phyloP scores from a whole-genome alignment of 1,284 basidiomycete genomes.

The Moesziomyces antarcticus region DNA sequence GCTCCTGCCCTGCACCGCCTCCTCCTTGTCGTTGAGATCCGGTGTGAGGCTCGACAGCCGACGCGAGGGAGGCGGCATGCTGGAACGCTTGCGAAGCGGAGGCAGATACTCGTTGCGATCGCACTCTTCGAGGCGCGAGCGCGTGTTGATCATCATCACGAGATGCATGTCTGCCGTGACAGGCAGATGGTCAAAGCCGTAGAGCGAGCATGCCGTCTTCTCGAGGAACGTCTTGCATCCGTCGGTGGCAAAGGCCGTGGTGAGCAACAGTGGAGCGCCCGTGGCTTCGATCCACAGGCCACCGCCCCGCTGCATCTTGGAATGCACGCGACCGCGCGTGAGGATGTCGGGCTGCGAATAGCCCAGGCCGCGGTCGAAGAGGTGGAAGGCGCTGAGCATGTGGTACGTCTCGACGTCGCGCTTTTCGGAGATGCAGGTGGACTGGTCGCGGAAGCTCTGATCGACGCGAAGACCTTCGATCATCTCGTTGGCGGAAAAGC shows the following conservation, averaged over 20 bases:
- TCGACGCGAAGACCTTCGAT: conserved; percentile 22
- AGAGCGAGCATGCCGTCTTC: conserved; percentile 42
- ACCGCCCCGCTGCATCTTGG: conserved; percentile 18
- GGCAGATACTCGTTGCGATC: conserved; percentile 45
- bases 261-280: conserved; percentile 37
- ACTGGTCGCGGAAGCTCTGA: conserved; percentile 13
- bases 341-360: conserved; percentile 41
- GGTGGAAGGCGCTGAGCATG: conserved; percentile 38
- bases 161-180: conserved; percentile 37
- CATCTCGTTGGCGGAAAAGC: conserved; percentile 45
- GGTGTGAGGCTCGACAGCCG: conserved; percentile 19
- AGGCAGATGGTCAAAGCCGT: conserved; percentile 35
- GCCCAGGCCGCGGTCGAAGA: conserved; percentile 47
- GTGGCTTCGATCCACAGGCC: conserved; percentile 38
- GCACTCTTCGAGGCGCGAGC: conserved; percentile 34
- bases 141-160: conserved; percentile 36
- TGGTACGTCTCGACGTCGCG: conserved; percentile 28
- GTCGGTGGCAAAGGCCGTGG: conserved; percentile 39
- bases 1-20: conserved; percentile 16
- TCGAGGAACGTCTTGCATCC: conserved; percentile 49
- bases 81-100: conserved; percentile 17
- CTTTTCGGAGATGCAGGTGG: conserved; percentile 15
- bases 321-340: conserved; percentile 2
- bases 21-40: conserved; percentile 16
- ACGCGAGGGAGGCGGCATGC: conserved; percentile 23